Base-by-base conservation (phyloP, 352 stramenopile species). In the Globisporangium rhizosaccharum region DNA sequence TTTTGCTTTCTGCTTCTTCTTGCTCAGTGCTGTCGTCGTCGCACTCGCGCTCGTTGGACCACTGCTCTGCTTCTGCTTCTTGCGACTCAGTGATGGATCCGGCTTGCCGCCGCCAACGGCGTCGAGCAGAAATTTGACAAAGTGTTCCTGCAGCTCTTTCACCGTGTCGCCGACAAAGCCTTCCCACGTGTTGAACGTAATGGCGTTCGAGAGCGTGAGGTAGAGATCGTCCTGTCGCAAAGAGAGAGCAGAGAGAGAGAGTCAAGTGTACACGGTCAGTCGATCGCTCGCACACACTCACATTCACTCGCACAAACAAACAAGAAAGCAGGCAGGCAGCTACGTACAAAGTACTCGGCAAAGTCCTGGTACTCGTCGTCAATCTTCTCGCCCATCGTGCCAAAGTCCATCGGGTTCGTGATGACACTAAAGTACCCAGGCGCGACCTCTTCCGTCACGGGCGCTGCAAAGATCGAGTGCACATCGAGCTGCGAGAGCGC, bases 381-480 rank as follows among this genome's bases (percentile, higher is more conserved):
- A 56, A 98, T 73, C 53, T 87, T 90, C 26, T 90, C 75, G 53
- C 81, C 73, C 66, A 98, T 98, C 7, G 85, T 96, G n/a, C 87
- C 83, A 72, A 98, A 97, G 76, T 98, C 93, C 85, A 97, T 98
- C 12, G 94, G 94, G 45, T 87, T 76, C 25, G 56, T 56, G 59
- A 98, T 90, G 46, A 97, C 79, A 48, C 90, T 69, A 12, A 77
- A 96, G 61, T 98, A 98, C n/a, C 87, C 85, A 3, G 94, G 94
- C n/a, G 92, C 90, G 53, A 96, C 86, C 4, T 85, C 79, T 56
- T 98, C 90, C 3, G 80, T 90, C 36, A 98, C 95, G 14, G 92
- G 85, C 26, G 71, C 54, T 1, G 83, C 85, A 66, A 98, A 98
- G 15, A 98, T 74, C 9, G 82, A 63, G 18, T 80, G 77, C 25